Percentiles rank a stretch among this genome's conserved stretches.
These are phyloP conservation scores for Phialemonium atrogriseum DNA, from an alignment of 2,329 filamentous ascomycete species.

Conservation along the genomic window DNA sequence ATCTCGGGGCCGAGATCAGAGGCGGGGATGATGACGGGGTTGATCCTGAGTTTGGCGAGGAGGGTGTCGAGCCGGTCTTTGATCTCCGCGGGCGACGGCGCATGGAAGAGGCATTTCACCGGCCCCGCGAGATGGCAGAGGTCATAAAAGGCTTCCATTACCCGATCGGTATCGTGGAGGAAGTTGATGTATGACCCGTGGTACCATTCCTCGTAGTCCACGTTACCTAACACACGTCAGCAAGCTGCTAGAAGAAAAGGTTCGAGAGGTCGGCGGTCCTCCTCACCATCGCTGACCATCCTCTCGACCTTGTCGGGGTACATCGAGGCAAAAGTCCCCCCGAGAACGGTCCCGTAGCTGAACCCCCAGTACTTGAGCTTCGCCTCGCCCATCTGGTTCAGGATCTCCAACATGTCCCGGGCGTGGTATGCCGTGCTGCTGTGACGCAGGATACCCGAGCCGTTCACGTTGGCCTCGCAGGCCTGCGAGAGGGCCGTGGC, in stretches of 20 bases:
- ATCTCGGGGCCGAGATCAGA: slow-evolving; percentile 25
- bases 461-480: slow-evolving; percentile 31
- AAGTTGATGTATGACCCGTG: slow-evolving; percentile 36
- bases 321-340: slow-evolving; percentile 42
- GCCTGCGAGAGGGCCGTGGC: slow-evolving; percentile 30
- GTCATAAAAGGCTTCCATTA: slow-evolving; percentile 43
- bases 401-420: slow-evolving; percentile 39
- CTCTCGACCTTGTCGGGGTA: slow-evolving; percentile 42
- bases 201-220: slow-evolving; percentile 47
- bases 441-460: slow-evolving; percentile 28
- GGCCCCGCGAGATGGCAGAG: slow-evolving; percentile 46
- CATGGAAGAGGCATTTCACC: slow-evolving; percentile 34
- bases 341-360: slow-evolving; percentile 45
- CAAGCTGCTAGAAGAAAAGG: background rate
- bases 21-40: slow-evolving; percentile 34
- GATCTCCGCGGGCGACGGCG: slow-evolving; percentile 26
- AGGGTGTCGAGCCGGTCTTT: slow-evolving; percentile 28
- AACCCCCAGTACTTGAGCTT: slow-evolving; percentile 45
- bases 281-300: slow-evolving; percentile 41
- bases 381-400: slow-evolving; percentile 29
- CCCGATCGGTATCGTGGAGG: slow-evolving; percentile 44
- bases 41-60: slow-evolving; percentile 28
- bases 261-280: too few species aligned
- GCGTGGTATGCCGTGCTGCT: slow-evolving; percentile 35
- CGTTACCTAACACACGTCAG: slow-evolving; percentile 30